Conservation (phyloP, 805 yeast genomes). For the Alloascoidea hylecoeti region DNA sequence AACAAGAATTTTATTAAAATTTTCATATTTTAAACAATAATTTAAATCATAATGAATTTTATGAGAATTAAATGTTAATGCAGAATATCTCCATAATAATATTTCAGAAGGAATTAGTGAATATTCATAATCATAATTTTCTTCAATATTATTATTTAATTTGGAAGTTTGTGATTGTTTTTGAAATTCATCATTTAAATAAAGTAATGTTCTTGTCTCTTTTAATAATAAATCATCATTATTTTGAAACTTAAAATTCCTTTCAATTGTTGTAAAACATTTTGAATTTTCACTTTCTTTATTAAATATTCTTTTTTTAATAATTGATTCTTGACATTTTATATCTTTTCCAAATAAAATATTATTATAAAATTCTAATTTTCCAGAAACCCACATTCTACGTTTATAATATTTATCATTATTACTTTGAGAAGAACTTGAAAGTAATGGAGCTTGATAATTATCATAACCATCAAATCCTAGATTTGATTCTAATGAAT, state of each 20-base stretch:
- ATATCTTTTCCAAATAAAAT: conserved; percentile 23
- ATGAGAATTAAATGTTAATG: conserved; percentile 74
- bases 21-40: conserved; percentile 41
- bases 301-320: conserved; percentile 8
- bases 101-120: conserved; percentile 23
- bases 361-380: conserved; percentile 26
- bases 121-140: conserved; percentile 8
- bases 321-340: conserved; percentile 38
- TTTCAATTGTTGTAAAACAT: conserved; percentile 38
- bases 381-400: conserved; percentile 76
- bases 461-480: conserved; percentile 72
- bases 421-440: conserved; percentile 4
- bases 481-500: conserved; percentile 27
- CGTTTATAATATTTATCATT: conserved; percentile 20
- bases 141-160: background rate
- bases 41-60: conserved; percentile 58
- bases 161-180: conserved; percentile 8
- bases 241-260: conserved; percentile 24
- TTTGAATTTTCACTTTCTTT: conserved; percentile 10
- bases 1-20: conserved; percentile 44
- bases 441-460: conserved; percentile 53
- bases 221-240: conserved; percentile 18
- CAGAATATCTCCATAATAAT: conserved; percentile 49
- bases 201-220: conserved; percentile 50
- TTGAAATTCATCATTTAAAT: conserved; percentile 20